A percentile compares a stretch with the other conserved stretches of the same genome.
These are phyloP conservation scores for Plectranthus barbatus DNA, from an alignment of 257 asterid species.

Conservation along the genomic window DNA sequence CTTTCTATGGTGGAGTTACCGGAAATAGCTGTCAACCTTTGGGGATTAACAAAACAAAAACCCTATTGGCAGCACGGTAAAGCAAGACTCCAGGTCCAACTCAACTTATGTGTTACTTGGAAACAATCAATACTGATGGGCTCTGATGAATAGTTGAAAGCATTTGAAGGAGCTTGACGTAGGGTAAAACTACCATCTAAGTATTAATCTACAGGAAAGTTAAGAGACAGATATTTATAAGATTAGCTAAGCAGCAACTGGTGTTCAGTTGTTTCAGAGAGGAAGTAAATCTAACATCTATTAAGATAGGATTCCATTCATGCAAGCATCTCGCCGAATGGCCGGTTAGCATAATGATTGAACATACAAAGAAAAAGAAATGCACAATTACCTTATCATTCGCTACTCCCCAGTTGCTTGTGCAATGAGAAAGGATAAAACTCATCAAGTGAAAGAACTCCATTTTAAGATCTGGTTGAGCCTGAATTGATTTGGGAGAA, in stretches of 20 bases:
- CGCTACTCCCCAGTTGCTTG: conserved; percentile 78
- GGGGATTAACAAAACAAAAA: background rate
- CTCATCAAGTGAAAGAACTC: conserved; percentile 95
- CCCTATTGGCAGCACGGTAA: background rate
- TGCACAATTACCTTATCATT: conserved; percentile 68
- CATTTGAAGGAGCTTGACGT: too few species aligned
- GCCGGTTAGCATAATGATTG: conserved; percentile 3
- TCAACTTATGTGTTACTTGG: too few species aligned
- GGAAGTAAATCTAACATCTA: background rate
- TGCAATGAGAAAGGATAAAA: conserved; percentile 86
- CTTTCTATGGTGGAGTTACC: background rate
- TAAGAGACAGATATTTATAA: too few species aligned
- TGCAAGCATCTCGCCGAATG: conserved; percentile 10
- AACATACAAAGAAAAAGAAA: background rate
- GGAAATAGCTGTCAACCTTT: background rate
- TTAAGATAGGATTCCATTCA: background rate
- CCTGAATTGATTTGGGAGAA: conserved; percentile 43
- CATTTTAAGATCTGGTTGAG: conserved; percentile 92
- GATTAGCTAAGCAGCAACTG: background rate
- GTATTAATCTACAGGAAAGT: too few species aligned
- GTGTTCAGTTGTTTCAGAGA: background rate
- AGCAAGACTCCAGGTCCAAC: too few species aligned
- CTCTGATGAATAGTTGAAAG: too few species aligned
- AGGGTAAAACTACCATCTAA: too few species aligned
- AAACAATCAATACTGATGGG: too few species aligned